phyloP scores from a whole-genome alignment of 2,329 filamentous ascomycete genomes.

The Colletotrichum gloeosporioides region DNA sequence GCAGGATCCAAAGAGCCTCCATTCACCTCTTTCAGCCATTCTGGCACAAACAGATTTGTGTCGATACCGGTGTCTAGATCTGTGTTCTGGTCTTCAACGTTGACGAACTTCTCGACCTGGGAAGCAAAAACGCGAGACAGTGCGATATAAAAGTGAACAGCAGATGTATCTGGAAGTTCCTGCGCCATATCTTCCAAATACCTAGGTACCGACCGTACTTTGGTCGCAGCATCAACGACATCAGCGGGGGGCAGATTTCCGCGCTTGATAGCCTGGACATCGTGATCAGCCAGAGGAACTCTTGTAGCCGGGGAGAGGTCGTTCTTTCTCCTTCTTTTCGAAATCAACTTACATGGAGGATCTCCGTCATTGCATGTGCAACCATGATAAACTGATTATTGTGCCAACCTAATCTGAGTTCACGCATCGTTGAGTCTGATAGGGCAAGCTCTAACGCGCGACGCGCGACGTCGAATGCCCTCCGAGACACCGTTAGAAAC shows the following conservation, averaged over 20 bases:
- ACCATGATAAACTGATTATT: constrained; percentile 31
- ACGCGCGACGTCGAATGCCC: neutral
- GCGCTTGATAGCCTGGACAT: neutral
- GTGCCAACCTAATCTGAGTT: constrained; percentile 27
- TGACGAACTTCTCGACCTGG: neutral
- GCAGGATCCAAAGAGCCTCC: neutral
- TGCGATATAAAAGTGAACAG: neutral
- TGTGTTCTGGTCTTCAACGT: neutral
- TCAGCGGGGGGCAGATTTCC: neutral
- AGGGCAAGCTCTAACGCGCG: neutral
- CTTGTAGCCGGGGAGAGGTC: neutral
- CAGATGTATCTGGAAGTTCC: neutral
- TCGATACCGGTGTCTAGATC: neutral
- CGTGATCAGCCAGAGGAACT: neutral
- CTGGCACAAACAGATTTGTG: neutral
- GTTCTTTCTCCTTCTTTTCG: neutral
- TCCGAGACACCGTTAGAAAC: neutral
- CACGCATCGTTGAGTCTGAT: constrained; percentile 10
- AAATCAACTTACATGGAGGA: constrained; percentile 15
- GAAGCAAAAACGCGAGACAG: neutral
- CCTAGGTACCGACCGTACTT: neutral
- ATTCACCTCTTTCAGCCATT: neutral
- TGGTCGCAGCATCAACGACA: neutral
- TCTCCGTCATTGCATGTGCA: constrained; percentile 27
- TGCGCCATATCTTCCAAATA: neutral